These are phyloP conservation scores for Leccinum subtestaceum DNA, from an alignment of 768 basidiomycete genomes.

Conservation along the genomic window DNA sequence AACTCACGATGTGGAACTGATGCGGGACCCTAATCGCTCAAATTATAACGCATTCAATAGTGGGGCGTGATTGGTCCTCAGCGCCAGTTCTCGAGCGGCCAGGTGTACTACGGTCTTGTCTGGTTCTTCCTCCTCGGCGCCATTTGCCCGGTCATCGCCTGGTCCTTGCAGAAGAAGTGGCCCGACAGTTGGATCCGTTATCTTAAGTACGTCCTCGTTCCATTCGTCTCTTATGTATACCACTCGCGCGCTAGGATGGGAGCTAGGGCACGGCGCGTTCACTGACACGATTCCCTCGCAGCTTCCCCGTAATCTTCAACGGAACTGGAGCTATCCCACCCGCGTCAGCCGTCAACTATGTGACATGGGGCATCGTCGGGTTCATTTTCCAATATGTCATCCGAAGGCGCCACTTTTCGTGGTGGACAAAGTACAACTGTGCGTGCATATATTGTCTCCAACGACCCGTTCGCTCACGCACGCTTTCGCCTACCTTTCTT, in stretches of 20 bases:
- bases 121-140: constrained; percentile 83
- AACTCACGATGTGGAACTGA: constrained; percentile 9
- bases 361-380: constrained; percentile 64
- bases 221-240: neutral
- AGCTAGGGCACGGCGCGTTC: neutral
- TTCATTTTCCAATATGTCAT: constrained; percentile 66
- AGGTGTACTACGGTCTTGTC: constrained; percentile 58
- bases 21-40: neutral
- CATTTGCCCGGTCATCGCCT: constrained; percentile 55
- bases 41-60: neutral
- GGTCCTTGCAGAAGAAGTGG: constrained; percentile 52
- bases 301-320: constrained; percentile 50
- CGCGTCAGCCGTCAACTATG: constrained; percentile 62
- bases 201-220: constrained; percentile 49
- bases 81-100: constrained; percentile 68
- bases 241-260: neutral
- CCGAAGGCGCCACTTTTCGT: constrained; percentile 60
- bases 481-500: neutral
- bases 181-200: constrained; percentile 64
- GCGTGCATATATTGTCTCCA: constrained; percentile 1
- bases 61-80: constrained; percentile 83
- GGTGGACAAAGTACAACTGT: constrained; percentile 61
- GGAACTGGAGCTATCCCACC: constrained; percentile 64
- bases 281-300: constrained; percentile 17
- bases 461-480: constrained; percentile 5